These are phyloP conservation scores for Candida insectalens DNA, from an alignment of 805 yeast species.

Conservation along the genomic window DNA sequence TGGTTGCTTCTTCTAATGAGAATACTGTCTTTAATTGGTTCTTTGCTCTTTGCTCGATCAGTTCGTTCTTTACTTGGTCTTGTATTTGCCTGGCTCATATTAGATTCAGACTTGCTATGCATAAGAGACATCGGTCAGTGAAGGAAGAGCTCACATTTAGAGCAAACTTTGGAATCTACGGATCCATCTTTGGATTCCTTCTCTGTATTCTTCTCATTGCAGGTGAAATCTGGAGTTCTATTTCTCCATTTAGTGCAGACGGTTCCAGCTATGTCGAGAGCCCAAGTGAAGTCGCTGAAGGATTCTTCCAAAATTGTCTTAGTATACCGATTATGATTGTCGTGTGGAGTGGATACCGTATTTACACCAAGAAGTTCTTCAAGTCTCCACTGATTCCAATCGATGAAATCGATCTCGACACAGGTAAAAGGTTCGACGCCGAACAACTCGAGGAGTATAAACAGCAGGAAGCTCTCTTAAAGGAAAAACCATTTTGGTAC, in stretches of 20 bases:
- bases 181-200: constrained; percentile 54
- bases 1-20: constrained; percentile 50
- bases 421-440: constrained; percentile 62
- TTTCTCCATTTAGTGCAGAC: constrained; percentile 54
- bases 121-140: constrained; percentile 54
- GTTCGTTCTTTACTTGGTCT: constrained; percentile 76
- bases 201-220: constrained; percentile 52
- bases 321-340: constrained; percentile 53
- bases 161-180: constrained; percentile 59
- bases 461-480: constrained; percentile 45
- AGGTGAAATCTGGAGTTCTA: constrained; percentile 78
- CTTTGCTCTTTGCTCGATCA: constrained; percentile 65
- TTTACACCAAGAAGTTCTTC: constrained; percentile 34
- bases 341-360: constrained; percentile 27
- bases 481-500: constrained; percentile 41
- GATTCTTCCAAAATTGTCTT: constrained; percentile 58
- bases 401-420: constrained; percentile 45
- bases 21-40: constrained; percentile 63
- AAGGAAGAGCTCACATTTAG: constrained; percentile 53
- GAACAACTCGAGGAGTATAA: no score
- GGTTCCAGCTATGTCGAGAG: constrained; percentile 21
- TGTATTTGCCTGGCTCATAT: constrained; percentile 61
- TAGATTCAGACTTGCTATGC: constrained; percentile 60
- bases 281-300: constrained; percentile 35
- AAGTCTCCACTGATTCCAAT: constrained; percentile 30